A percentile compares a stretch with the other conserved stretches of the same genome.
phyloP scores from a whole-genome alignment of 208 protist genomes.

The Leishmania martiniquensis region DNA sequence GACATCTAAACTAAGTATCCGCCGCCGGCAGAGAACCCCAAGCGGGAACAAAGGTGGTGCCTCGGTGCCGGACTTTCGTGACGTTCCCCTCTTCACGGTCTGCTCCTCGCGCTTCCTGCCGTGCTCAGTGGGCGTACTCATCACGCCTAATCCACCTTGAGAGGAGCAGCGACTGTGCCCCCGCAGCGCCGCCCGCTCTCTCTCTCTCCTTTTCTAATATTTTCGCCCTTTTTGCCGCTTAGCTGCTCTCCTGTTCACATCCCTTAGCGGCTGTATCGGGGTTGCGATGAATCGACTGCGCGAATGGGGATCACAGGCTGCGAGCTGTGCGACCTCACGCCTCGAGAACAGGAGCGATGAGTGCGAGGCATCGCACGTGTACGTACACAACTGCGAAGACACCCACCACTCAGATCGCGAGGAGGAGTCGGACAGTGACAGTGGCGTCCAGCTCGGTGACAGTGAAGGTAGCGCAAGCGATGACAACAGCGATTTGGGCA shows the following conservation, averaged over 20 bases:
- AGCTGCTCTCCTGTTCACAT: neutral
- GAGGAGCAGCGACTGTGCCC: neutral
- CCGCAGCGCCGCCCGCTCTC: neutral
- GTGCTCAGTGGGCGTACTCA: neutral
- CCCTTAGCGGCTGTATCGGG: neutral
- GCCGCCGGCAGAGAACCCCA: neutral
- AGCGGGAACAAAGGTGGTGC: neutral
- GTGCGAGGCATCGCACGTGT: neutral
- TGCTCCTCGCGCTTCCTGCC: neutral
- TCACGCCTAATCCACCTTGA: neutral
- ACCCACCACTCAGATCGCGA: neutral
- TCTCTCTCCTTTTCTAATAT: too few relatives aligned
- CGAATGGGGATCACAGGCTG: too few relatives aligned
- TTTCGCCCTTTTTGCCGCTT: neutral
- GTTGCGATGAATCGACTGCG: neutral
- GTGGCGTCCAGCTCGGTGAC: neutral
- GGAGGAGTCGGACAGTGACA: neutral
- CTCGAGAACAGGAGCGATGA: neutral
- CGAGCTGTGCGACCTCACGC: neutral
- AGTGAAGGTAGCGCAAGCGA: slow-evolving; percentile 1
- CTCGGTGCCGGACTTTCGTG: neutral
- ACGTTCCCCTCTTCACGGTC: neutral
- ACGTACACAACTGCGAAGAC: neutral
- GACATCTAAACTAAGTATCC: neutral
- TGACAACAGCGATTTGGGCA: neutral